Base-by-base conservation (phyloP, 768 basidiomycete genomes). In the Trametes maxima region DNA sequence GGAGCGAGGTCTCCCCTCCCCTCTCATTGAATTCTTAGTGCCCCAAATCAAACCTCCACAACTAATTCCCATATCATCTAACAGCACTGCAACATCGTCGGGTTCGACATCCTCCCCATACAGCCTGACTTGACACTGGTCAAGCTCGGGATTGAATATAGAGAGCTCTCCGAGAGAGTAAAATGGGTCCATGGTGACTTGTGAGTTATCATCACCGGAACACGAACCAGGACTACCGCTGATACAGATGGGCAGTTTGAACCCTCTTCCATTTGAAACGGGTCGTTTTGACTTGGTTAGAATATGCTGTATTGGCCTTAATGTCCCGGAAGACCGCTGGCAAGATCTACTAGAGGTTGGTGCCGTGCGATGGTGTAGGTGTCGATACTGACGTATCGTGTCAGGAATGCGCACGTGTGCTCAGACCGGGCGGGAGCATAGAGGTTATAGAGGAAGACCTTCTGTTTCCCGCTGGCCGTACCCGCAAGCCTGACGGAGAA, bases 391-490 rank as follows among this genome's bases (percentile, higher is more conserved):
- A 21, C 50, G 50, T 7, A 37, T 40, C 16, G 5, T 25, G 11
- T 2, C 16, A 91, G 90, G 88, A 91, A 73, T 78, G 87, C 40
- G 77, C 81, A 21, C 85, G 90, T 19, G 80, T 91, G 7, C 78
- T 91, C 74, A 82, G 82, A 65, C 80, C 83, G 6, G 80, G 84
- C 17, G 89, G 80, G 25, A 73, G 83, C 14, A 69, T 91, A 13
- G 90, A 92, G 83, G 89, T 90, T 10, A 81, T 90, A 39, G 89
- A 90, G 70, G 89, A 92, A 60, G 88, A 90, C 68, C 78, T 85
- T 7, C 78, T 89, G 48, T 91, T 91, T 68, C 89, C 89, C 8
- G 62, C 62, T 19, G 62, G 62, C 8, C 49, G 55, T n/a, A 56
- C 57, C 10, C 57, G 53, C 13, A 64, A 55, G 33, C 62, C 56